Evolutionary conservation across 2,329 filamentous ascomycete species (phyloP).

Genomic region (Proliferodiscus dingleyae): DNA sequence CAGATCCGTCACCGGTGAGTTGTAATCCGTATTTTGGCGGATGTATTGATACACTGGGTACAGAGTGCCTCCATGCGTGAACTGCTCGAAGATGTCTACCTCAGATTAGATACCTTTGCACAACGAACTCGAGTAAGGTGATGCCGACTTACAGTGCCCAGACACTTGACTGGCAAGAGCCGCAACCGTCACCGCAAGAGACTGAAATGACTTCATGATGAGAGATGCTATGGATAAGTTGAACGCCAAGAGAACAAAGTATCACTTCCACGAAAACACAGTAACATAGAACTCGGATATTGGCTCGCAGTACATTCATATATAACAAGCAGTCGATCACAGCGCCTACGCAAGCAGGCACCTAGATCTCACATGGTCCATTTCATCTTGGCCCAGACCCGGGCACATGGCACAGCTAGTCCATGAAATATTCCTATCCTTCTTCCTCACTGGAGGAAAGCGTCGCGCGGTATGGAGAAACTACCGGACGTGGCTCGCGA

Average conservation of each 20-base stretch:
- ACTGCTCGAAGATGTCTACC: constrained; percentile 26
- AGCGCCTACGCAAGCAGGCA: not conserved
- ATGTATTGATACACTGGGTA: constrained; percentile 46
- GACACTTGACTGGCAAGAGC: constrained; percentile 10
- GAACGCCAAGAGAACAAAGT: not conserved
- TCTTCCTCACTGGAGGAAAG: not conserved
- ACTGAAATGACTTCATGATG: constrained; percentile 14
- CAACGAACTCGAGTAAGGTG: not conserved
- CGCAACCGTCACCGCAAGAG: constrained; percentile 8
- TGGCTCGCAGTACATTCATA: not conserved
- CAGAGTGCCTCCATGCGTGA: constrained; percentile 20
- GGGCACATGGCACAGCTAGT: not conserved
- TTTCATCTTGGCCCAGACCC: not conserved
- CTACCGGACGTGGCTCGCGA: too few species aligned
- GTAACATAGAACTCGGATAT: too few species aligned
- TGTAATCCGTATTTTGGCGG: constrained; percentile 39
- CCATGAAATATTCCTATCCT: too few species aligned
- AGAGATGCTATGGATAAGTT: not conserved
- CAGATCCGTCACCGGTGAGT: constrained; percentile 41
- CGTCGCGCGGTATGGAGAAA: too few species aligned
- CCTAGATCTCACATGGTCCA: not conserved
- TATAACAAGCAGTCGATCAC: not conserved
- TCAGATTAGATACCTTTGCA: not conserved
- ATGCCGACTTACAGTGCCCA: constrained; percentile 13
- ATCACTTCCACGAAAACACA: not conserved